Evolutionary conservation across 768 basidiomycete species (phyloP).

Genomic region (Udeniomyces megalosporus): DNA sequence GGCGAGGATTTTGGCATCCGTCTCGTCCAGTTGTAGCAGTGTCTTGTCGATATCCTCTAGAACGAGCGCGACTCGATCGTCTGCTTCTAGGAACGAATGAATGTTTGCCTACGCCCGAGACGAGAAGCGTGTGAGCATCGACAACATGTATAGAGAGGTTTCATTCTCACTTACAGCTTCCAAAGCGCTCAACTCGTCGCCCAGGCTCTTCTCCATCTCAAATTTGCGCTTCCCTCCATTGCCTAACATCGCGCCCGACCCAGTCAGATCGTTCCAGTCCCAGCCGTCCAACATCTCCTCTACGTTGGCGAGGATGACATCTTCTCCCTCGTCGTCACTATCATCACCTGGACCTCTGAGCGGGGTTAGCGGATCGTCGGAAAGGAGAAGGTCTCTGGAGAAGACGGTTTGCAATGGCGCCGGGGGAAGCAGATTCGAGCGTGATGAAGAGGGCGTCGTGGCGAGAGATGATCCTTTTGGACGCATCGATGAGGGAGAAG

Average conservation of each 20-base stretch:
- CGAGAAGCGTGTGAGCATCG: constrained; percentile 8
- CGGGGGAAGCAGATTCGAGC: constrained; percentile 27
- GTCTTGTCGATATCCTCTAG: constrained; percentile 81
- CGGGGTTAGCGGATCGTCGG: constrained; percentile 58
- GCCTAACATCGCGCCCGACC: constrained; percentile 22
- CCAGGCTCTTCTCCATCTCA: constrained; percentile 71
- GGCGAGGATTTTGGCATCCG: constrained; percentile 74
- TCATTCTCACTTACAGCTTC: constrained; percentile 51
- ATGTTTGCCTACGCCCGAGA: constrained; percentile 93
- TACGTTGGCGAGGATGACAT: constrained; percentile 73
- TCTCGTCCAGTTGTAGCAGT: constrained; percentile 66
- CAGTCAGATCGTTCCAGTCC: constrained; percentile 59
- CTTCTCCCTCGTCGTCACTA: constrained; percentile 25
- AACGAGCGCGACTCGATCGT: constrained; percentile 73
- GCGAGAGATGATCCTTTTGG: background rate
- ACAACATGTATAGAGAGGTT: background rate
- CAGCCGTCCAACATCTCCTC: constrained; percentile 99
- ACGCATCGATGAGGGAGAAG: background rate
- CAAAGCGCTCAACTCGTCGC: constrained; percentile 78
- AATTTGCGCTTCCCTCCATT: constrained; percentile 39
- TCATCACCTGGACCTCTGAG: constrained; percentile 44
- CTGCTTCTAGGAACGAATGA: constrained; percentile 90
- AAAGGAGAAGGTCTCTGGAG: constrained; percentile 31
- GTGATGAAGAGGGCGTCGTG: background rate
- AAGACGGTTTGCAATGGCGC: constrained; percentile 27